These are phyloP conservation scores for Wickerhamiella shivajii DNA, from an alignment of 805 yeast species.

Conservation along the genomic window DNA sequence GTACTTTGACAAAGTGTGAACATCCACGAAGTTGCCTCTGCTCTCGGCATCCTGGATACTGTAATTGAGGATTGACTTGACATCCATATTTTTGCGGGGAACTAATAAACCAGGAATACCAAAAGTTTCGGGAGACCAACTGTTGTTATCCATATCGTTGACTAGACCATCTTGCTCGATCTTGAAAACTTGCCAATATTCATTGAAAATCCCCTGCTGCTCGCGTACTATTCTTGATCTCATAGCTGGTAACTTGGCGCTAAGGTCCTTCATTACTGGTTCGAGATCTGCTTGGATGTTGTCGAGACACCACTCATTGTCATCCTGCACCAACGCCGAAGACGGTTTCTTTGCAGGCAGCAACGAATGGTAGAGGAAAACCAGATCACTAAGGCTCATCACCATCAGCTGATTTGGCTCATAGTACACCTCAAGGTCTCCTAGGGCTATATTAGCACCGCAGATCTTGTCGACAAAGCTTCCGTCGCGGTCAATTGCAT, in stretches of 20 bases:
- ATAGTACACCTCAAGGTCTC: slow-evolving; percentile 4
- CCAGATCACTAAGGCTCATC: slow-evolving; percentile 22
- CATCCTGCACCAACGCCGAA: slow-evolving; percentile 8
- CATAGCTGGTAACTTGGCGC: slow-evolving; percentile 16
- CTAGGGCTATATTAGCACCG: slow-evolving; percentile 1
- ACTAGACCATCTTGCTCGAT: slow-evolving; percentile 21
- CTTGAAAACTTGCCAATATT: slow-evolving; percentile 25
- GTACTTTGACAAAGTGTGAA: background rate
- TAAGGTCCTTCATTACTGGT: slow-evolving; percentile 22
- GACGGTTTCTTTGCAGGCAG: slow-evolving; percentile 13
- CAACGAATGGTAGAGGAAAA: slow-evolving; percentile 18
- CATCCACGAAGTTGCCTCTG: slow-evolving; percentile 10
- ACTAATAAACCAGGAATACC: slow-evolving; percentile 3
- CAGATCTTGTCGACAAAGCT: background rate
- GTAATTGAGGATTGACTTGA: background rate
- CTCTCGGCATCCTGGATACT: slow-evolving; percentile 13
- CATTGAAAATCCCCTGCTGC: slow-evolving; percentile 13
- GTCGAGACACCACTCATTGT: slow-evolving; percentile 23
- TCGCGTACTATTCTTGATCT: slow-evolving; percentile 14
- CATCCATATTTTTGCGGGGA: background rate
- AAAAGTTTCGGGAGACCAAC: slow-evolving; percentile 6
- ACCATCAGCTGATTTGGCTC: slow-evolving; percentile 19
- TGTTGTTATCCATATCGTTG: slow-evolving; percentile 16
- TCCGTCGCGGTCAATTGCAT: slow-evolving; percentile 6
- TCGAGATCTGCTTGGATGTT: slow-evolving; percentile 23